Percentiles rank a stretch among this genome's conserved stretches.
These are phyloP conservation scores for Solanum habrochaites DNA, from an alignment of 257 asterid genomes.

Conservation along the genomic window DNA sequence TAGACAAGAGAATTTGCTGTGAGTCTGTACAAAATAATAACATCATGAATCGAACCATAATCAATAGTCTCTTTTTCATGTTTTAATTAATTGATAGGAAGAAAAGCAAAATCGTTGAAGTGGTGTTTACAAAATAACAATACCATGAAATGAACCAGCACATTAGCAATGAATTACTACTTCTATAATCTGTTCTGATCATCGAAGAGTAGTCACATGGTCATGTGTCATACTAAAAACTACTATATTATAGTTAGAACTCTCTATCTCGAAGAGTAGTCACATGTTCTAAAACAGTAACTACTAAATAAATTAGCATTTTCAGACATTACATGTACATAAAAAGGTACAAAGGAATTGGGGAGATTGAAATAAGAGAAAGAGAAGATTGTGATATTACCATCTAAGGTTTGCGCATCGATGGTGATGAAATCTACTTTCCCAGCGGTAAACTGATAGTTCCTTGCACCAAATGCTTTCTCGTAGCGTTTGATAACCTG, in stretches of 20 bases:
- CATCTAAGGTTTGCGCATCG: conserved; percentile 88
- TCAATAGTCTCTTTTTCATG: background rate
- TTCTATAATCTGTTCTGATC: background rate
- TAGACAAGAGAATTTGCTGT: conserved; percentile 7
- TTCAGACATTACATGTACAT: background rate
- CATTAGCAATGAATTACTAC: background rate
- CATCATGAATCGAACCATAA: background rate
- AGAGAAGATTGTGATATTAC: conserved; percentile 19
- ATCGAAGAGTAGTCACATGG: background rate
- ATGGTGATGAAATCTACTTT: conserved; percentile 64
- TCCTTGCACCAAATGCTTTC: conserved; percentile 64
- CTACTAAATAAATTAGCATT: background rate
- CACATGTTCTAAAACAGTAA: background rate
- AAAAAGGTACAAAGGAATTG: background rate
- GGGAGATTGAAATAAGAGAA: background rate
- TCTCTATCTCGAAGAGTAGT: background rate
- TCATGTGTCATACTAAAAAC: background rate
- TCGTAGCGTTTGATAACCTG: conserved; percentile 74
- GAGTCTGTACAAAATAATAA: background rate
- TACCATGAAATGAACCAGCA: background rate
- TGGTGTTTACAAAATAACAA: background rate
- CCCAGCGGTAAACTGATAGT: conserved; percentile 62
- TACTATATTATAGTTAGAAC: background rate
- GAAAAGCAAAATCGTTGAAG: background rate
- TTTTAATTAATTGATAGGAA: background rate